Base-by-base conservation (phyloP, 176 grass and related monocot species). In the Puya raimondii region DNA sequence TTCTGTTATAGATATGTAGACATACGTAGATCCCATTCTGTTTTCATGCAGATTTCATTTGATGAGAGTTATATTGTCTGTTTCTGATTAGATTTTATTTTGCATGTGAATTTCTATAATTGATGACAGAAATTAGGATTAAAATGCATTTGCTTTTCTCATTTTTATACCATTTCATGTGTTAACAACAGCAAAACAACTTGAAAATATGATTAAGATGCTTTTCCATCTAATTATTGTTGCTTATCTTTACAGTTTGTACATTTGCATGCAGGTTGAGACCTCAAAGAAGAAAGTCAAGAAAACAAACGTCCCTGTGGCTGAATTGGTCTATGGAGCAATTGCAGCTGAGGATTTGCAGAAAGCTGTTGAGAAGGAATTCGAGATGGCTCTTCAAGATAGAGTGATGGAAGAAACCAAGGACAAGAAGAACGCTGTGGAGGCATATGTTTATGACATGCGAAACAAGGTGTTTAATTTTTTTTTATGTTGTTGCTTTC, bases 381-480 rank as follows among this genome's bases (percentile, higher is more conserved):
- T 85, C 48, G 95, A 99, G 71, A 99, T 99, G 95, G 95, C 95
- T 67, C 84, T 99, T 70, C 90, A 94, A 74, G 95, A 99, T 66
- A 81, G 90, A 82, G 75, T 94, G 7, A 99, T 99, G 95, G 95
- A 99, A 77, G 95, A 99, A 77, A 99, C 95, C 22, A 94, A 99
- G 71, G 95, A 99, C 33, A 99, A 81, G 76, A 99, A 99, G 67
- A 99, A 99, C 82, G 90, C 90, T 9, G 87, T 99, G 15, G 95
- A 99, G 59, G 74, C 95, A 63, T 99, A 99, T 80, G 95, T 99
- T 61, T 99, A 99, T 80, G 95, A 99, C 69, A 99, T 90, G 80
- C 87, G 90, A 29, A 99, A 99, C 67, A 99, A 99, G 84, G 95
- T 94, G 67, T 67, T 42, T 42, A 6, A 15, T 53, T 67, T 71